phyloP scores from a whole-genome alignment of 2,329 filamentous ascomycete species.

The Phyllosticta paracitricarpa region DNA sequence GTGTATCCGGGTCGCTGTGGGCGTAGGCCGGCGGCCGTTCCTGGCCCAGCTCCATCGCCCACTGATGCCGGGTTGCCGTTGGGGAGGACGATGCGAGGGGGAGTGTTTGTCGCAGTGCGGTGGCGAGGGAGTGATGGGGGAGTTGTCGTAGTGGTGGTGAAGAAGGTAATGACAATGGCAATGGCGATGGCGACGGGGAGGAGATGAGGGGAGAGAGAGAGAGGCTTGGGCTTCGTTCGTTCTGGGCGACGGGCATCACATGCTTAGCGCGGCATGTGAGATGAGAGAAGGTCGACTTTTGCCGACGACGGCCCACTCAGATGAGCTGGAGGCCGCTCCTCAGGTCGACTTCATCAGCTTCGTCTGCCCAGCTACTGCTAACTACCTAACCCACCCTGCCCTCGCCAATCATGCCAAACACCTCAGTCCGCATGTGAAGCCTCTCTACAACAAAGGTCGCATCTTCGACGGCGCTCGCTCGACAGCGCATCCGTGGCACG shows the following conservation, averaged over 20 bases:
- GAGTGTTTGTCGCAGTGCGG: not conserved
- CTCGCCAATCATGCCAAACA: too few relatives aligned
- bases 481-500: not conserved
- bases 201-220: not conserved
- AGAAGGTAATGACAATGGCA: not conserved
- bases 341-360: too few relatives aligned
- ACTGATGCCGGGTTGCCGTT: not conserved
- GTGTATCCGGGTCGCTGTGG: conserved; percentile 30
- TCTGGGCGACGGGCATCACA: not conserved
- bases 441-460: too few relatives aligned
- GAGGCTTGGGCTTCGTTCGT: not conserved
- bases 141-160: not conserved
- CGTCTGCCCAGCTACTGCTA: too few relatives aligned
- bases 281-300: not conserved
- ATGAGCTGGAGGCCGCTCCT: not conserved
- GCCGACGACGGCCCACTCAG: not conserved
- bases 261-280: not conserved
- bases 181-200: not conserved
- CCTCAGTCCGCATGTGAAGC: too few relatives aligned
- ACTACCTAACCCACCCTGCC: too few relatives aligned
- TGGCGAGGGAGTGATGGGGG: not conserved
- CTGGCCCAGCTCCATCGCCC: conserved; percentile 18
- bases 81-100: not conserved
- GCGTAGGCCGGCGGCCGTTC: conserved; percentile 33
- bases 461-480: not conserved